phyloP scores from a whole-genome alignment of 179 eudicot species.

The Beta macrorhiza region DNA sequence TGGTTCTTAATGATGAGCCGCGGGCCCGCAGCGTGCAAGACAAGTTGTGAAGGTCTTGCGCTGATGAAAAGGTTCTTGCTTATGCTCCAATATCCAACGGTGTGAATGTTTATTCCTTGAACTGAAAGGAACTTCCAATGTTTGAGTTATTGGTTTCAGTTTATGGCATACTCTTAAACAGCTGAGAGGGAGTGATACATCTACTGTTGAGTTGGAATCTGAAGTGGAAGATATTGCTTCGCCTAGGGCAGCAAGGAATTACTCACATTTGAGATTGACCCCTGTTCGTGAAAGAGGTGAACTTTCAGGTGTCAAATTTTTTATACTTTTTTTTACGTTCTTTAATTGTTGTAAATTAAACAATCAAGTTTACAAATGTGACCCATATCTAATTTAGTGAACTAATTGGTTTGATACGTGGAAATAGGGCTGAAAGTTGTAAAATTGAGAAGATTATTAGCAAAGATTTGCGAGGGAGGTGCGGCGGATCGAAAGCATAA shows the following conservation, averaged over 20 bases:
- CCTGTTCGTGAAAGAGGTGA: constrained; percentile 97
- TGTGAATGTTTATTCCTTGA: constrained; percentile 27
- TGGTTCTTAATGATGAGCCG: constrained; percentile 58
- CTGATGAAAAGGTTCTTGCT: constrained; percentile 86
- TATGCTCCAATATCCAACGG: constrained; percentile 69
- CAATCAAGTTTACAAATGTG: too few relatives aligned
- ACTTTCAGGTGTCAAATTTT: constrained; percentile 11
- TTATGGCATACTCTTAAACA: constrained; percentile 35
- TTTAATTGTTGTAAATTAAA: too few relatives aligned
- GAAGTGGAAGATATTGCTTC: constrained; percentile 97
- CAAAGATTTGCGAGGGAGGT: too few relatives aligned
- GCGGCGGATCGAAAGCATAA: too few relatives aligned
- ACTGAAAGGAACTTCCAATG: background rate
- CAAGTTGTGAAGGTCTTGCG: constrained; percentile 86
- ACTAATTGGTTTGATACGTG: too few relatives aligned
- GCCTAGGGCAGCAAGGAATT: constrained; percentile 70
- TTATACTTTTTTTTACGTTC: too few relatives aligned
- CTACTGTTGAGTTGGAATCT: constrained; percentile 61
- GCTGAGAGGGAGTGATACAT: constrained; percentile 57
- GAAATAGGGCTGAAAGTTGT: too few relatives aligned
- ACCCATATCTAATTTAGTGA: too few relatives aligned
- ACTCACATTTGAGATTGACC: constrained; percentile 75
- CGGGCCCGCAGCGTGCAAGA: constrained; percentile 54
- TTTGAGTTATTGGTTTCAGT: constrained; percentile 3
- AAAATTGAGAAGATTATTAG: too few relatives aligned